Evolutionary conservation across 306 rosid genomes (phyloP).

Genomic region (Carpinus viminea): DNA sequence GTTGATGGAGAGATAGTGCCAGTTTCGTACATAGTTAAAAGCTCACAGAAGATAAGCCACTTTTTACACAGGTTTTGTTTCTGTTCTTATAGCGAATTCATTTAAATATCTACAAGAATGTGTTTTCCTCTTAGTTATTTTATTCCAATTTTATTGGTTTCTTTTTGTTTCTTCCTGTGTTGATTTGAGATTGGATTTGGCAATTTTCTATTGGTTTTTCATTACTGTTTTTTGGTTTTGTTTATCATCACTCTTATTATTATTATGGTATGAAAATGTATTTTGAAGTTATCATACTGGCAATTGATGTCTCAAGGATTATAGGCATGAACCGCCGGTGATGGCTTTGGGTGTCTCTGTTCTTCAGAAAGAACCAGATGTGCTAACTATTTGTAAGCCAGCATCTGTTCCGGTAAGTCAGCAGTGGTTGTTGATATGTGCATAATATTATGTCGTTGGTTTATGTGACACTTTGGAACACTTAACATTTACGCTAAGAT

Average conservation of each 20-base stretch:
- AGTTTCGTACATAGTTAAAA: constrained; percentile 49
- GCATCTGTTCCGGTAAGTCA: constrained; percentile 85
- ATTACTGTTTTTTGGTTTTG: neutral
- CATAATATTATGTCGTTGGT: neutral
- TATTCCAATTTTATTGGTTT: no score
- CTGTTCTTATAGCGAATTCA: constrained; percentile 11
- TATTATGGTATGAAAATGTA: constrained; percentile 3
- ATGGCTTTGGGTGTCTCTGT: constrained; percentile 61
- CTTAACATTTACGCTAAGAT: neutral
- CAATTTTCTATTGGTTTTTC: no score
- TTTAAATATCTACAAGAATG: no score
- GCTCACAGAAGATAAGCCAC: constrained; percentile 85
- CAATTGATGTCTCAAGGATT: constrained; percentile 37
- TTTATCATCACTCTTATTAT: neutral
- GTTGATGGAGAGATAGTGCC: constrained; percentile 55
- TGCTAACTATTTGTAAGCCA: constrained; percentile 77
- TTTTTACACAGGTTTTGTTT: constrained; percentile 74
- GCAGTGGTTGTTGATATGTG: neutral
- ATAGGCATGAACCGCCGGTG: constrained; percentile 93
- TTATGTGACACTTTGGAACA: neutral
- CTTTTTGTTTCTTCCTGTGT: no score
- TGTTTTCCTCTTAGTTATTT: no score
- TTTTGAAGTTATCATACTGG: constrained; percentile 28
- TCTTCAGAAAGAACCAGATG: constrained; percentile 60
- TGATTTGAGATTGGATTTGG: no score